These are phyloP conservation scores for Geranomyces michiganensis DNA, from an alignment of 192 early-diverging fungal genomes.

Conservation along the genomic window DNA sequence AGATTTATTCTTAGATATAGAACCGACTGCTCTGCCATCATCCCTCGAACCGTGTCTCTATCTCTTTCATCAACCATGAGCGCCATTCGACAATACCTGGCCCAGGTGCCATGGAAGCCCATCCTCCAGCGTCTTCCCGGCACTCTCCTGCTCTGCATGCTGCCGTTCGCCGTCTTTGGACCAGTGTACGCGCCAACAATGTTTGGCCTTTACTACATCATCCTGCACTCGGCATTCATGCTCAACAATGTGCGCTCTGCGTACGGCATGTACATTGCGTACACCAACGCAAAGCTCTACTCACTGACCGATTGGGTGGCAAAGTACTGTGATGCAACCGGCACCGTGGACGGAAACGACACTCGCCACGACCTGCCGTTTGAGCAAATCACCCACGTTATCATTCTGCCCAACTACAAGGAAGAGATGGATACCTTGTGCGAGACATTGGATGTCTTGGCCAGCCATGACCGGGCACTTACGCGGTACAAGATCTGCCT, in stretches of 20 bases:
- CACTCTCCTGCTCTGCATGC: constrained; percentile 24
- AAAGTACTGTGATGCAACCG: constrained; percentile 48
- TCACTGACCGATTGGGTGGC: constrained; percentile 55
- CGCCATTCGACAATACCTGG: constrained; percentile 22
- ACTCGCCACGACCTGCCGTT: constrained; percentile 57
- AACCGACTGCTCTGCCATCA: too few relatives aligned
- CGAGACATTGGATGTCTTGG: constrained; percentile 71
- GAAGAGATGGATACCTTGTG: constrained; percentile 69
- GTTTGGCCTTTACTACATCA: constrained; percentile 46
- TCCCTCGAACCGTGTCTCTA: too few relatives aligned
- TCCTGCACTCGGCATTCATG: constrained; percentile 46
- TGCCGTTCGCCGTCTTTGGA: constrained; percentile 47
- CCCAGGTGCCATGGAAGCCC: constrained; percentile 35
- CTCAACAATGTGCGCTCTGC: constrained; percentile 42
- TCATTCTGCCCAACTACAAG: constrained; percentile 75
- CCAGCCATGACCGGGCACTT: constrained; percentile 55
- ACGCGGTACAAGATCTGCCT: constrained; percentile 65
- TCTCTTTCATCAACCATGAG: background rate
- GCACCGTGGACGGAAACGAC: constrained; percentile 44
- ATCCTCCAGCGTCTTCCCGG: constrained; percentile 52
- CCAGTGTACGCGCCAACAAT: constrained; percentile 46
- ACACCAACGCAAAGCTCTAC: constrained; percentile 42
- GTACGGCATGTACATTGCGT: constrained; percentile 46
- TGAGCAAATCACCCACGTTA: constrained; percentile 61
- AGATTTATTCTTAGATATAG: too few relatives aligned